A percentile compares a stretch with the other conserved stretches of the same genome.
Conservation (phyloP, 2,329 filamentous ascomycete species). For the Hypoxylon sp. region DNA sequence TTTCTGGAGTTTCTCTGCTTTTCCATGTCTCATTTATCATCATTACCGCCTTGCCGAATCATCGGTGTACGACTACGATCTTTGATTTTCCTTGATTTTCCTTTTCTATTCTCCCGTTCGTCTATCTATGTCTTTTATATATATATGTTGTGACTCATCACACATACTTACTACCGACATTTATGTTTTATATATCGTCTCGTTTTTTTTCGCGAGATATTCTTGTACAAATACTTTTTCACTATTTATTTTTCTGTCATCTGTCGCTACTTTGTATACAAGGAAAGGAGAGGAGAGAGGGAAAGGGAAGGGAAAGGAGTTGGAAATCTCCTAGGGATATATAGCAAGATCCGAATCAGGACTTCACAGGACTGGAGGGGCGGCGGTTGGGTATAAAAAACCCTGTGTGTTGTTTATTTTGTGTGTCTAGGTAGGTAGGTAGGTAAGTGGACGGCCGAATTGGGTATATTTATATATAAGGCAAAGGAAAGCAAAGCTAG, state of each 20-base stretch:
- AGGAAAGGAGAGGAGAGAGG: too few relatives aligned
- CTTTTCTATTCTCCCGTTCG: slow-evolving; percentile 5
- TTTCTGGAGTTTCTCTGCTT: slow-evolving; percentile 15
- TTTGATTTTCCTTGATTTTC: slow-evolving; percentile 15
- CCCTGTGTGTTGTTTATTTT: slow-evolving; percentile 18
- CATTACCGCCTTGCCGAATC: slow-evolving; percentile 16
- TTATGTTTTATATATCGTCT: slow-evolving; percentile 3
- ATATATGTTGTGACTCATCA: neutral
- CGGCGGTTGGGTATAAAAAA: slow-evolving; percentile 23
- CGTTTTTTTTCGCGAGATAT: slow-evolving; percentile 11
- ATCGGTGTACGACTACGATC: slow-evolving; percentile 35
- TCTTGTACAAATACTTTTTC: slow-evolving; percentile 28
- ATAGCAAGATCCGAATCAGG: slow-evolving; percentile 6
- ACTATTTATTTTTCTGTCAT: neutral
- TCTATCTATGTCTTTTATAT: too few relatives aligned
- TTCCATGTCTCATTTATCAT: neutral
- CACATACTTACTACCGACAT: neutral
- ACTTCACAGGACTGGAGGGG: slow-evolving; percentile 25
- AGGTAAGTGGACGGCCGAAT: too few relatives aligned
- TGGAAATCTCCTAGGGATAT: slow-evolving; percentile 16
- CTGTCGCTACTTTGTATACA: too few relatives aligned
- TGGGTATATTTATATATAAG: too few relatives aligned
- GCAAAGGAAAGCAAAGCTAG: slow-evolving; percentile 28
- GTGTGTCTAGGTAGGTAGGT: too few relatives aligned
- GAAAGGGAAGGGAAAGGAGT: slow-evolving; percentile 20